Conservation (phyloP, 1,284 basidiomycete species). For the Ganoderma multipileum region DNA sequence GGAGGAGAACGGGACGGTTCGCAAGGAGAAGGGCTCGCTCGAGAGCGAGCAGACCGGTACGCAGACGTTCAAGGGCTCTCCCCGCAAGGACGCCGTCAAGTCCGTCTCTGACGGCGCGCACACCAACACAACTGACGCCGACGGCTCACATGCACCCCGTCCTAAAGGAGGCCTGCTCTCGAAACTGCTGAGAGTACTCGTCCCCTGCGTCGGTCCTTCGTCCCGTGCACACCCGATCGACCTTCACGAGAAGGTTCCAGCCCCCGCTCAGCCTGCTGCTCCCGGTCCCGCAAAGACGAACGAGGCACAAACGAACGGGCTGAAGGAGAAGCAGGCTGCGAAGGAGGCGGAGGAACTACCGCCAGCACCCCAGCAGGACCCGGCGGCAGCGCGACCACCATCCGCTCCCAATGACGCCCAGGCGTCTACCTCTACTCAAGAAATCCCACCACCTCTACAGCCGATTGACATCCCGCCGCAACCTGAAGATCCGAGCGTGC, state of each 20-base stretch:
- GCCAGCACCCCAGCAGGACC: constrained; percentile 29
- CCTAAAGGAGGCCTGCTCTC: constrained; percentile 50
- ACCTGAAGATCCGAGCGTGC: constrained; percentile 42
- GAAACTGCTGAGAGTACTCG: constrained; percentile 53
- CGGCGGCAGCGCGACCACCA: constrained; percentile 1
- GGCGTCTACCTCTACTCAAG: constrained; percentile 23
- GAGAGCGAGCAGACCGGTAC: constrained; percentile 46
- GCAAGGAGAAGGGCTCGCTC: constrained; percentile 53
- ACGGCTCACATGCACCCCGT: constrained; percentile 25
- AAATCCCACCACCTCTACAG: constrained; percentile 34
- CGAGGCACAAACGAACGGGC: constrained; percentile 30
- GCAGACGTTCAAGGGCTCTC: constrained; percentile 40
- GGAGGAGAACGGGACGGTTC: constrained; percentile 37
- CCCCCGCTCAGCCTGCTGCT: constrained; percentile 14
- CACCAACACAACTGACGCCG: constrained; percentile 40
- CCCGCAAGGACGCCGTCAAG: constrained; percentile 44
- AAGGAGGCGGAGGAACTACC: constrained; percentile 39
- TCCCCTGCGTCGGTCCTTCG: constrained; percentile 55
- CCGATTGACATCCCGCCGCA: constrained; percentile 38
- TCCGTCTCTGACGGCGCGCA: constrained; percentile 47
- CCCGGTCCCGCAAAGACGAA: constrained; percentile 18
- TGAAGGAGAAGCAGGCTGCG: constrained; percentile 41
- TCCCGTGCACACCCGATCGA: constrained; percentile 46
- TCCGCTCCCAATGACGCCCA: constrained; percentile 27
- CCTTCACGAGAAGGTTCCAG: constrained; percentile 31